phyloP scores from a whole-genome alignment of 1,139 yeast species.

The Petasospora rhodanensis region DNA sequence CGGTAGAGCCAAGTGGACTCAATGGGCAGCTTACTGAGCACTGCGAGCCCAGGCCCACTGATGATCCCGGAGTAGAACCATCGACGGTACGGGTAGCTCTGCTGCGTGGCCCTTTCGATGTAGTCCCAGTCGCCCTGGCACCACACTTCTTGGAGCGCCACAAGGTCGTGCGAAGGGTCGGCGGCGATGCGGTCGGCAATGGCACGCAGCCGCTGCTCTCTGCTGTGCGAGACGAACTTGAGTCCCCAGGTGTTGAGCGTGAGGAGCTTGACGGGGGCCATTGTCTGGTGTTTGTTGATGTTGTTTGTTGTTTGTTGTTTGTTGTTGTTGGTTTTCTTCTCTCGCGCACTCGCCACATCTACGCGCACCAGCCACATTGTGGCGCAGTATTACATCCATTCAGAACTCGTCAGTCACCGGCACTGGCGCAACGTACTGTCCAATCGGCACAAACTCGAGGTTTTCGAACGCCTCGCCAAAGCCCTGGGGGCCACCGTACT shows the following conservation, averaged over 20 bases:
- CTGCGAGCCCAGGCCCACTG: slow-evolving; percentile 90
- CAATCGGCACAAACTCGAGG: slow-evolving; percentile 34
- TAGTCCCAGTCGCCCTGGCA: slow-evolving; percentile 76
- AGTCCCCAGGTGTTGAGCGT: slow-evolving; percentile 89
- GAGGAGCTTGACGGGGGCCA: slow-evolving; percentile 39
- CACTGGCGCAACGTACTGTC: slow-evolving; percentile 30
- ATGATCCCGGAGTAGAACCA: slow-evolving; percentile 78
- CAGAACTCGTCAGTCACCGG: slow-evolving; percentile 26
- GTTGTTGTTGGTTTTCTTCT: too few species aligned
- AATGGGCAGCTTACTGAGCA: slow-evolving; percentile 81
- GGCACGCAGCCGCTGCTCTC: slow-evolving; percentile 63
- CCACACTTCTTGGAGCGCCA: slow-evolving; percentile 95
- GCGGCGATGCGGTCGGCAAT: slow-evolving; percentile 63
- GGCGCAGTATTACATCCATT: too few species aligned
- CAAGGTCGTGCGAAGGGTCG: slow-evolving; percentile 60
- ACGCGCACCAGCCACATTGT: too few species aligned
- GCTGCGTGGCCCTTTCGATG: slow-evolving; percentile 42
- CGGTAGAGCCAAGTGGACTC: slow-evolving; percentile 71
- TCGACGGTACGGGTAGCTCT: slow-evolving; percentile 59
- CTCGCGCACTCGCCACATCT: too few species aligned
- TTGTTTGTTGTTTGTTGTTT: too few species aligned
- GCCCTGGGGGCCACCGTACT: slow-evolving; percentile 39
- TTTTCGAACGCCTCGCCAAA: slow-evolving; percentile 28
- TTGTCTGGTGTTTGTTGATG: too few species aligned
- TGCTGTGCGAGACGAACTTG: slow-evolving; percentile 67